phyloP scores from a whole-genome alignment of 257 asterid species.

The Solanum bulbocastanum region DNA sequence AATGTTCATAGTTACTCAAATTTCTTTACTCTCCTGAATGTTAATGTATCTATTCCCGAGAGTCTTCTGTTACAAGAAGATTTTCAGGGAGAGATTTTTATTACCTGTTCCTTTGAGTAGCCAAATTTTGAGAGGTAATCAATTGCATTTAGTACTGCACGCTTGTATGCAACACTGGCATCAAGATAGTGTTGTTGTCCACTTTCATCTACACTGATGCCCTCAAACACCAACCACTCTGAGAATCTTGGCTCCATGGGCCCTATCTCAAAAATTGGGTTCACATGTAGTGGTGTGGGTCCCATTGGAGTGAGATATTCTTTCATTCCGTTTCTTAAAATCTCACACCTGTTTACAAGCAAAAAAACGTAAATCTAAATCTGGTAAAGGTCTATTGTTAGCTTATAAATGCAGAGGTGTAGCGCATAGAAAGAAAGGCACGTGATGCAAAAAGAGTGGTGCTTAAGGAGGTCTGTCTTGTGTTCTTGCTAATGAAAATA shows the following conservation, averaged over 20 bases:
- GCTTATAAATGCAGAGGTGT: not conserved
- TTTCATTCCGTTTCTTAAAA: slow-evolving; percentile 83
- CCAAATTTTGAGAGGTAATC: slow-evolving; percentile 83
- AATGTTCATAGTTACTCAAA: not conserved
- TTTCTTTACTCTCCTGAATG: not conserved
- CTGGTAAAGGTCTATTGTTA: not conserved
- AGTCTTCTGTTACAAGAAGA: not conserved
- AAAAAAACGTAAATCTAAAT: not conserved
- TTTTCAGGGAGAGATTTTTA: not conserved
- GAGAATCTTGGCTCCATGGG: slow-evolving; percentile 92
- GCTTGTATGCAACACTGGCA: slow-evolving; percentile 84
- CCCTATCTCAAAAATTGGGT: slow-evolving; percentile 91
- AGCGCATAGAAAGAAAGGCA: not conserved
- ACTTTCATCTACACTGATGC: slow-evolving; percentile 89
- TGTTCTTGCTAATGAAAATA: not conserved
- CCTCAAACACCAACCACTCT: slow-evolving; percentile 93
- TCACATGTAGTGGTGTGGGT: slow-evolving; percentile 75
- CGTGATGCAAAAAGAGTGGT: not conserved
- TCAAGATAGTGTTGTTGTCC: slow-evolving; percentile 88
- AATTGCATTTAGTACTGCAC: slow-evolving; percentile 86
- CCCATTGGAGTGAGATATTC: slow-evolving; percentile 99
- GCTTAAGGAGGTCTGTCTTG: not conserved
- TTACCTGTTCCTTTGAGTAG: slow-evolving; percentile 85
- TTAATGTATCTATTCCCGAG: not conserved
- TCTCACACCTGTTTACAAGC: slow-evolving; percentile 52